Conservation (phyloP, 1,139 yeast genomes). For the Nakaseomyces nivariensis region DNA sequence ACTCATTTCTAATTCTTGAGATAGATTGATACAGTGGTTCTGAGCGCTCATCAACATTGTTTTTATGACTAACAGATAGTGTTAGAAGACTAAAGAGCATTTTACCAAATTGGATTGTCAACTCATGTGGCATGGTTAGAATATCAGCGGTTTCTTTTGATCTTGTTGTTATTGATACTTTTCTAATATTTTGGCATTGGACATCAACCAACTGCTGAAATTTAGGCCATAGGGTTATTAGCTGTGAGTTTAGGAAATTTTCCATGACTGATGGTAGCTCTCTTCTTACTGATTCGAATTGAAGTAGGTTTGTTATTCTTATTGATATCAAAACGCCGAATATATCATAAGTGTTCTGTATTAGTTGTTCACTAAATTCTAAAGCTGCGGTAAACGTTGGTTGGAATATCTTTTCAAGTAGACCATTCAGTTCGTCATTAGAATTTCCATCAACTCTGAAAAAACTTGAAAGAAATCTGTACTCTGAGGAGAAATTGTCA, state of each 20-base stretch:
- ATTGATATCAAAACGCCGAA: constrained; percentile 75
- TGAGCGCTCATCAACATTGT: constrained; percentile 29
- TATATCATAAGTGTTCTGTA: constrained; percentile 52
- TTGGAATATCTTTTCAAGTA: constrained; percentile 40
- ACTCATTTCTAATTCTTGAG: constrained; percentile 62
- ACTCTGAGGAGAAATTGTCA: constrained; percentile 74
- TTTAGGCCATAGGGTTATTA: constrained; percentile 73
- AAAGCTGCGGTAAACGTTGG: constrained; percentile 44
- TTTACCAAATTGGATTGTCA: constrained; percentile 75
- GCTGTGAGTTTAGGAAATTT: constrained; percentile 58
- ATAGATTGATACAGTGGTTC: constrained; percentile 73
- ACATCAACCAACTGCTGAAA: constrained; percentile 68
- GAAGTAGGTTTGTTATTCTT: constrained; percentile 56
- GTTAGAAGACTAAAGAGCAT: constrained; percentile 64
- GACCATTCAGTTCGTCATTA: constrained; percentile 35
- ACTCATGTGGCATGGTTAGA: constrained; percentile 44
- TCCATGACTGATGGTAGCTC: constrained; percentile 57
- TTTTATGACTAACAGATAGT: constrained; percentile 34
- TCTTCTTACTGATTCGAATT: constrained; percentile 52
- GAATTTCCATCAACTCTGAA: constrained; percentile 38
- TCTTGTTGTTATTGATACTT: constrained; percentile 27
- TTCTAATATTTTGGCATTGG: constrained; percentile 60
- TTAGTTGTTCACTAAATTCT: constrained; percentile 42
- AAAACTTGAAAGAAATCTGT: constrained; percentile 61
- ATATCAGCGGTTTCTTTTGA: constrained; percentile 24